phyloP scores from a whole-genome alignment of 768 basidiomycete species.

The Mycena haematopus region DNA sequence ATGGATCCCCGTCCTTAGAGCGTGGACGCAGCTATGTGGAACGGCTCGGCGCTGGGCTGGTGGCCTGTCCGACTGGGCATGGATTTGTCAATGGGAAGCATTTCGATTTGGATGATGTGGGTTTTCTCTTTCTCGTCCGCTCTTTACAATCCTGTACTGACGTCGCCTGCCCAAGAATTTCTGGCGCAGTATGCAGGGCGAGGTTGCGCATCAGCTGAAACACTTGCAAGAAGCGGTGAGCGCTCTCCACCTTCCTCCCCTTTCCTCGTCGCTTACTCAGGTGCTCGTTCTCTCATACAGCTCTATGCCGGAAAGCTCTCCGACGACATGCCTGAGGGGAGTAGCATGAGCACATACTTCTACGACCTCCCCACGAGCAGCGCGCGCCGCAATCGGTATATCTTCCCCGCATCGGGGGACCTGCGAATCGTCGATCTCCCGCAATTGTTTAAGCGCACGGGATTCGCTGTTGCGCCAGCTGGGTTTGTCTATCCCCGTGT shows the following conservation, averaged over 20 bases:
- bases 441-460: slow-evolving; percentile 55
- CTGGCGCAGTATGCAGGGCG: slow-evolving; percentile 64
- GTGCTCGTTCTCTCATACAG: slow-evolving; percentile 38
- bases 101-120: slow-evolving; percentile 69
- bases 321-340: slow-evolving; percentile 49
- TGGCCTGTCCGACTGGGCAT: slow-evolving; percentile 57
- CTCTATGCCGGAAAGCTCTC: slow-evolving; percentile 63
- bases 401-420: slow-evolving; percentile 59
- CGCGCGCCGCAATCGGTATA: slow-evolving; percentile 75
- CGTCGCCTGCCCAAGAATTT: slow-evolving; percentile 57
- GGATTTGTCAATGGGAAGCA: slow-evolving; percentile 92
- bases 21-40: slow-evolving; percentile 59
- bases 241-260: slow-evolving; percentile 24
- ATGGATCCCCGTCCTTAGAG: slow-evolving; percentile 36
- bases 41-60: slow-evolving; percentile 59
- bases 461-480: slow-evolving; percentile 47
- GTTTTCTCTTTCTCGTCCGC: slow-evolving; percentile 32
- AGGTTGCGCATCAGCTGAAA: slow-evolving; percentile 63
- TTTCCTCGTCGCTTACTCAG: not conserved
- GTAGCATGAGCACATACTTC: slow-evolving; percentile 75
- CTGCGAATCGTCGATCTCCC: slow-evolving; percentile 62
- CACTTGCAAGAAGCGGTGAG: slow-evolving; percentile 75
- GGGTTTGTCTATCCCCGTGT: slow-evolving; percentile 72
- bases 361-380: slow-evolving; percentile 84
- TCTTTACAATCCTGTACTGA: not conserved